phyloP scores from a whole-genome alignment of 2,329 filamentous ascomycete species.

The Fusarium caatingaense region DNA sequence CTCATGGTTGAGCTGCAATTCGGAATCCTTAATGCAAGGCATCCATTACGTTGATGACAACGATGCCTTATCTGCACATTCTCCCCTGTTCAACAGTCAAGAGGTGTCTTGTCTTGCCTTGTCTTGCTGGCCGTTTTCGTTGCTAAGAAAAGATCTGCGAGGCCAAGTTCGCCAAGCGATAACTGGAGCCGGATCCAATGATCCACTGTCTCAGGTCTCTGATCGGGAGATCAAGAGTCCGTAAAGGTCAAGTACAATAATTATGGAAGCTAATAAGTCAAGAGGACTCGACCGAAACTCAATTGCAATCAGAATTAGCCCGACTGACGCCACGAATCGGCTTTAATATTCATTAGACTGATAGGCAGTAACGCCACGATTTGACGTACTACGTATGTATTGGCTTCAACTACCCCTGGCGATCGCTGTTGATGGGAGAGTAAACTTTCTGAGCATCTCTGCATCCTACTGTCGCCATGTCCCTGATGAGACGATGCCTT shows the following conservation, averaged over 20 bases:
- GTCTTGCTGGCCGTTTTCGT: neutral
- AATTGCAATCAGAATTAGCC: constrained; percentile 6
- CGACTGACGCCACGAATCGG: constrained; percentile 11
- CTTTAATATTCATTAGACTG: constrained; percentile 26
- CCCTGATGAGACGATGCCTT: neutral
- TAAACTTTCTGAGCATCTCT: neutral
- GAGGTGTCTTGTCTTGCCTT: neutral
- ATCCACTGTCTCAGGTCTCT: constrained; percentile 45
- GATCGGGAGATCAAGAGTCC: constrained; percentile 29
- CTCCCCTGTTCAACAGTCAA: neutral
- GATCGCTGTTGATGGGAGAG: neutral
- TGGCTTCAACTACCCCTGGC: constrained; percentile 6
- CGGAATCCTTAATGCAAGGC: constrained; percentile 7
- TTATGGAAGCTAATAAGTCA: neutral
- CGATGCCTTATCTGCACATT: neutral
- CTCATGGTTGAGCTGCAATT: constrained; percentile 7
- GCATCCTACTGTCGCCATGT: neutral
- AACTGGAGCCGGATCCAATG: constrained; percentile 8
- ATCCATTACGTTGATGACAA: neutral
- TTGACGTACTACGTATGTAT: neutral
- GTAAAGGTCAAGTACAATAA: constrained; percentile 5
- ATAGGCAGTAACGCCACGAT: constrained; percentile 25
- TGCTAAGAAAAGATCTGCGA: constrained; percentile 18
- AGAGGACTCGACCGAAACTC: neutral
- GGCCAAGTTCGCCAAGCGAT: constrained; percentile 18